phyloP scores from a whole-genome alignment of 306 rosid genomes.

The Prunus armeniaca region DNA sequence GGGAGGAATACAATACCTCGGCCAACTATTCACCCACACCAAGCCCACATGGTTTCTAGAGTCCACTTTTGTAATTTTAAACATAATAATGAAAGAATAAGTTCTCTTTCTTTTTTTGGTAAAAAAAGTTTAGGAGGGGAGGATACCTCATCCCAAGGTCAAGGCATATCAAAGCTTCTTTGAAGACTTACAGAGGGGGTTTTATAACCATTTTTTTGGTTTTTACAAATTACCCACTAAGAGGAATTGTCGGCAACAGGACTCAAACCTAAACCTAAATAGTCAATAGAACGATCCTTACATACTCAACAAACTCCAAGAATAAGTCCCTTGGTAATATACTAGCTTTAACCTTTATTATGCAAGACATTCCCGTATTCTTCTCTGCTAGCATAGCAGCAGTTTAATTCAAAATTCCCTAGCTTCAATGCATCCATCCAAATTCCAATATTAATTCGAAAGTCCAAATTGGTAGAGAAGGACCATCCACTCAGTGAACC shows the following conservation, averaged over 20 bases:
- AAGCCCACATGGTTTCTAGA: not conserved
- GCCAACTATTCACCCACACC: not conserved
- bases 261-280: too few relatives aligned
- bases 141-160: rapidly evolving
- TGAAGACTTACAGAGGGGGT: too few relatives aligned
- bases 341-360: not conserved
- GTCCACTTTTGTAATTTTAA: not conserved
- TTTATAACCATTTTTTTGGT: too few relatives aligned
- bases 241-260: rapidly evolving
- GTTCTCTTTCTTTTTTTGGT: too few relatives aligned
- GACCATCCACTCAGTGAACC: not conserved
- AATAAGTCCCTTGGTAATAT: not conserved
- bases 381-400: not conserved
- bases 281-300: too few relatives aligned
- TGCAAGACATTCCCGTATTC: not conserved
- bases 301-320: not conserved
- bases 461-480: not conserved
- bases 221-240: too few relatives aligned
- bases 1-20: too few relatives aligned
- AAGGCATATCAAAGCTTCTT: rapidly evolving
- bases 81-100: too few relatives aligned
- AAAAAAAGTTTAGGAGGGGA: too few relatives aligned
- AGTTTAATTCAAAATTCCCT: too few relatives aligned
- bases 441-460: not conserved
- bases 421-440: not conserved